A percentile compares a stretch with the other conserved stretches of the same genome.
phyloP scores from a whole-genome alignment of 192 early-diverging fungal species.

The Coemansia sp. region DNA sequence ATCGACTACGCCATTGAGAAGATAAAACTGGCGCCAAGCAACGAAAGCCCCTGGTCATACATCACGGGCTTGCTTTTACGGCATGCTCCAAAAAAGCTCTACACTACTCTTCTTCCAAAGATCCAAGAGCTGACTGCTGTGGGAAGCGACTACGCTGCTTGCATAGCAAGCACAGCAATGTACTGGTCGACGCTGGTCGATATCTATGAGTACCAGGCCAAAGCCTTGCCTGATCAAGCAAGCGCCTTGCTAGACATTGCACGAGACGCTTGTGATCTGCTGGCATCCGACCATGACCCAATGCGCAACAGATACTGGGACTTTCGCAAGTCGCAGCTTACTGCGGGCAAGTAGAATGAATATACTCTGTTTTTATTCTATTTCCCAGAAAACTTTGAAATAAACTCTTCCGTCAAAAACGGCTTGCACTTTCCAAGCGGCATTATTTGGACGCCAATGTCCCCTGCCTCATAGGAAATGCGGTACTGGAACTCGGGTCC shows the following conservation, averaged over 20 bases:
- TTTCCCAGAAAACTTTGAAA: constrained; percentile 9
- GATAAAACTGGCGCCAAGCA: constrained; percentile 82
- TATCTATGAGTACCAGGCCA: constrained; percentile 41
- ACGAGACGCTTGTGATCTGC: constrained; percentile 19
- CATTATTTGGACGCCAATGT: constrained; percentile 16
- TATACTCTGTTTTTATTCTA: background rate
- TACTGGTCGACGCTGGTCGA: constrained; percentile 55
- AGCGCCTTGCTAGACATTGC: constrained; percentile 19
- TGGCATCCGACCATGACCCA: constrained; percentile 38
- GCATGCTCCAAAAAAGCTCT: constrained; percentile 36
- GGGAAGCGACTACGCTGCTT: constrained; percentile 10
- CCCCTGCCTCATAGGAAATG: constrained; percentile 27
- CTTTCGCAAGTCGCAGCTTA: constrained; percentile 28
- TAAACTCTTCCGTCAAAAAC: constrained; percentile 38
- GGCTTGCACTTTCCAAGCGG: constrained; percentile 13
- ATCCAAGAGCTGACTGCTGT: constrained; percentile 32
- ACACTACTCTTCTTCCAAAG: constrained; percentile 32
- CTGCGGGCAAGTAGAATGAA: background rate
- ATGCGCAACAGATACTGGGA: constrained; percentile 49
- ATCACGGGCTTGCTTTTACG: constrained; percentile 64
- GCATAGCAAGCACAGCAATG: constrained; percentile 31
- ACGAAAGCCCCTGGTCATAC: constrained; percentile 94
- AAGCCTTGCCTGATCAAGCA: constrained; percentile 11
- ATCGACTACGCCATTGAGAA: constrained; percentile 62
- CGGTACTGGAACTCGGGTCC: constrained; percentile 46